Conservation (phyloP, 2,329 filamentous ascomycete species). For the Sordariomycetes sp. region DNA sequence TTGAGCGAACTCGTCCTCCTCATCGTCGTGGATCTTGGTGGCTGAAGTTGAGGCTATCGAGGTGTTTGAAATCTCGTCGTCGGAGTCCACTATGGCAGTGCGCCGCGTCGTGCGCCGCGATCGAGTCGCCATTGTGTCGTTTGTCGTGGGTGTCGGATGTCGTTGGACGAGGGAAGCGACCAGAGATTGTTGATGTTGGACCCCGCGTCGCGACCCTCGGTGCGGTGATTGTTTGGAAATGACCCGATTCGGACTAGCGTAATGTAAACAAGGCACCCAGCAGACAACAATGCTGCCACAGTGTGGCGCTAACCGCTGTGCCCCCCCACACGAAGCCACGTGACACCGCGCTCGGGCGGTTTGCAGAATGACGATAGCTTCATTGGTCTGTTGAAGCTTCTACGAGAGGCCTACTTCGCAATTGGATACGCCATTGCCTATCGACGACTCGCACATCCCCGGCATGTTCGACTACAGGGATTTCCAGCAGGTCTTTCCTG, state of each 20-base stretch:
- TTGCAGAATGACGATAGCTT: constrained; percentile 1
- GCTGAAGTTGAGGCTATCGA: no score
- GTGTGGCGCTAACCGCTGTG: no score
- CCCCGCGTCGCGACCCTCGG: not conserved
- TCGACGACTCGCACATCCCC: not conserved
- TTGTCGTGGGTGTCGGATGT: not conserved
- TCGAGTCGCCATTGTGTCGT: constrained; percentile 24
- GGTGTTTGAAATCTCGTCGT: constrained; percentile 57
- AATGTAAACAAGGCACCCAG: constrained; percentile 26
- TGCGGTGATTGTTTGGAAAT: constrained; percentile 25
- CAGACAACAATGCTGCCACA: constrained; percentile 7
- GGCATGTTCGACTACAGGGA: constrained; percentile 56
- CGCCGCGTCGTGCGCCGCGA: constrained; percentile 48
- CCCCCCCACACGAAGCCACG: constrained; percentile 8
- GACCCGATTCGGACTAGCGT: constrained; percentile 23
- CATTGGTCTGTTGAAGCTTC: no score
- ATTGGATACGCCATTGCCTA: no score
- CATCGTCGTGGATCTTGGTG: constrained; percentile 39
- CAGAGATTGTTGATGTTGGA: not conserved
- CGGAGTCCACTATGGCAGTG: constrained; percentile 68
- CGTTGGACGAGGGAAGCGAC: not conserved
- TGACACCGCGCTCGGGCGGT: constrained; percentile 9
- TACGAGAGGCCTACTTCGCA: no score
- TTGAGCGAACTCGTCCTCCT: constrained; percentile 73
- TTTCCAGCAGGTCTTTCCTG: constrained; percentile 59